Conservation (phyloP, 169 alveolate species). For the Plasmodium gonderi region DNA sequence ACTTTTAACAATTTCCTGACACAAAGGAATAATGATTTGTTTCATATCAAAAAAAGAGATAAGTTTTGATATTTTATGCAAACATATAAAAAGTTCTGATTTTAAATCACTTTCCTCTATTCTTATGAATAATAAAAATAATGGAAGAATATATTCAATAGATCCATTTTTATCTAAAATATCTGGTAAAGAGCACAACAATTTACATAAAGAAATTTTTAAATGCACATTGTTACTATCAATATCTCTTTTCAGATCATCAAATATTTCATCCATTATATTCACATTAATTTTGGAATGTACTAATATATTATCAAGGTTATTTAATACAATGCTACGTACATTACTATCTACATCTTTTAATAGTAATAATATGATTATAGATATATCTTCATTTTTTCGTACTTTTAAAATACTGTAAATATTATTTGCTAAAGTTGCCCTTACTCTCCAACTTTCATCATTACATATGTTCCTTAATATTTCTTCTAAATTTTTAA, state of each 20-base stretch:
- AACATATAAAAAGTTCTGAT: constrained; percentile 51
- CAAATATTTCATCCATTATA: constrained; percentile 66
- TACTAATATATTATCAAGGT: constrained; percentile 46
- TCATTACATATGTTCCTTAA: constrained; percentile 69
- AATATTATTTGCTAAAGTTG: constrained; percentile 61
- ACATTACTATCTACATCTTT: constrained; percentile 71
- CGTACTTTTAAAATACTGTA: constrained; percentile 21
- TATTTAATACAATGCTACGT: constrained; percentile 69
- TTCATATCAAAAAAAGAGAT: constrained; percentile 75
- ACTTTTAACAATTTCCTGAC: constrained; percentile 68
- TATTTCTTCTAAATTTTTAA: constrained; percentile 16
- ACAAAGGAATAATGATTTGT: constrained; percentile 73
- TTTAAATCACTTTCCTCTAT: constrained; percentile 71
- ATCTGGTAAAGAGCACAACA: constrained; percentile 70
- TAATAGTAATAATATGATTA: constrained; percentile 50
- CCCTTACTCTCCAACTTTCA: constrained; percentile 76
- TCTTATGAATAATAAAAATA: constrained; percentile 61
- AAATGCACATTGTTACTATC: constrained; percentile 74
- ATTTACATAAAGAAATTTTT: constrained; percentile 66
- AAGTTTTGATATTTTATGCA: constrained; percentile 71
- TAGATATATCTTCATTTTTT: constrained; percentile 26
- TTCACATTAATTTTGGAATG: constrained; percentile 42
- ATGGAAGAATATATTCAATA: constrained; percentile 68
- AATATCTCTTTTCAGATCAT: constrained; percentile 75
- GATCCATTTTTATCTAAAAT: constrained; percentile 67